These are phyloP conservation scores for Candida maltosa DNA, from an alignment of 805 yeast genomes.

Conservation along the genomic window DNA sequence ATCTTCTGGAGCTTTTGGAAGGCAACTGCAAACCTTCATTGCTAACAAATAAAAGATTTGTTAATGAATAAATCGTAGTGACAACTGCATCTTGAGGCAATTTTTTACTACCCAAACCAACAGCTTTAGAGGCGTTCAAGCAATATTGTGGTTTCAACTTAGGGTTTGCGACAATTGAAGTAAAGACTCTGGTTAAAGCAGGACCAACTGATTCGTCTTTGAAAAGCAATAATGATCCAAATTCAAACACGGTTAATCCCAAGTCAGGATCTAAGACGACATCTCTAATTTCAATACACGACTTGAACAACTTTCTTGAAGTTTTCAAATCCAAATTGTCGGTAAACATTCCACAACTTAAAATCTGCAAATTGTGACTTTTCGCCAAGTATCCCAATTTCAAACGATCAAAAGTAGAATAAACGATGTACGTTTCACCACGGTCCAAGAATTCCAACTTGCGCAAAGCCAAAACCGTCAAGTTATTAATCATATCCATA, in stretches of 20 bases:
- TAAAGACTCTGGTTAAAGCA: constrained; percentile 40
- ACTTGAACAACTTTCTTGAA: constrained; percentile 45
- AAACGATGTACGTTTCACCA: constrained; percentile 54
- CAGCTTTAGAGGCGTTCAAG: constrained; percentile 48
- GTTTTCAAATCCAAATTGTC: constrained; percentile 43
- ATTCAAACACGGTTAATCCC: constrained; percentile 48
- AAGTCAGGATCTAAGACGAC: constrained; percentile 52
- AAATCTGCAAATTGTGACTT: constrained; percentile 54
- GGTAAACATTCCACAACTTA: constrained; percentile 52
- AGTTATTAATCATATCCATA: constrained; percentile 21
- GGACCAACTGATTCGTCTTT: constrained; percentile 37
- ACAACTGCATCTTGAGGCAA: constrained; percentile 80
- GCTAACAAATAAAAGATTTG: constrained; percentile 65
- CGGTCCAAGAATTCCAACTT: constrained; percentile 50
- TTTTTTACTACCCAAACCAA: constrained; percentile 65
- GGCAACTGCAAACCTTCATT: constrained; percentile 34
- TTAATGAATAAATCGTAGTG: constrained; percentile 78
- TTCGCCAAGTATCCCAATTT: constrained; percentile 54
- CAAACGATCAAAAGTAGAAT: constrained; percentile 47
- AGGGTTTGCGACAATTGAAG: constrained; percentile 56
- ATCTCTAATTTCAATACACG: constrained; percentile 49
- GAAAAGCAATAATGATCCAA: constrained; percentile 54
- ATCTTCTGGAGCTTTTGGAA: constrained; percentile 17
- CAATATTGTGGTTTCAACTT: constrained; percentile 47
- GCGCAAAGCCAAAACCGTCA: constrained; percentile 32